These are phyloP conservation scores for Beauveria bassiana DNA, from an alignment of 2,329 filamentous ascomycete genomes.

Conservation along the genomic window DNA sequence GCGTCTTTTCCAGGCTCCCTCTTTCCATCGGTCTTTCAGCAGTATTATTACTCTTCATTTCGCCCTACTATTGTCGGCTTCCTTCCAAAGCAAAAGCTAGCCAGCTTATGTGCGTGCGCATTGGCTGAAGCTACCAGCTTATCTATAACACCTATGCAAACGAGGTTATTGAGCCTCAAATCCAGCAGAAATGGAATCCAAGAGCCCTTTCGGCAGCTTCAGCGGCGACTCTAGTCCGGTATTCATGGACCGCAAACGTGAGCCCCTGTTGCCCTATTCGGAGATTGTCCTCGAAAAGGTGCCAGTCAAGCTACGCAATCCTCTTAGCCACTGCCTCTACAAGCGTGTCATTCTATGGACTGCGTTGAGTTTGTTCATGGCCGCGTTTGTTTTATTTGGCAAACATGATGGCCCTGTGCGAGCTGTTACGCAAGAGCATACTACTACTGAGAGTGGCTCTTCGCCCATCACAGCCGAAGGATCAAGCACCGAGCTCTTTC, in stretches of 20 bases:
- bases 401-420: constrained; percentile 20
- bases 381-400: constrained; percentile 34
- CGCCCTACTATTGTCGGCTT: not conserved
- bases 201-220: constrained; percentile 24
- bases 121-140: not conserved
- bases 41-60: not conserved
- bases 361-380: constrained; percentile 32
- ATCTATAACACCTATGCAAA: constrained; percentile 1
- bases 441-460: not conserved
- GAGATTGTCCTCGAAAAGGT: constrained; percentile 26
- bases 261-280: constrained; percentile 27
- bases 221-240: constrained; percentile 28
- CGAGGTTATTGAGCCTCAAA: not conserved
- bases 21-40: not conserved
- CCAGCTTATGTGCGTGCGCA: not conserved
- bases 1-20: not conserved
- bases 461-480: not conserved
- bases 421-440: not conserved
- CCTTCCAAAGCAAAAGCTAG: no score
- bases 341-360: constrained; percentile 45
- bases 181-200: constrained; percentile 19
- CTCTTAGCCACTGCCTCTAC: constrained; percentile 46
- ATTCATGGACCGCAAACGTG: constrained; percentile 23
- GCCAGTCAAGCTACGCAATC: constrained; percentile 33
- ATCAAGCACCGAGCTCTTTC: not conserved